Conservation (phyloP, 768 basidiomycete species). For the Asterophora lycoperdoides region DNA sequence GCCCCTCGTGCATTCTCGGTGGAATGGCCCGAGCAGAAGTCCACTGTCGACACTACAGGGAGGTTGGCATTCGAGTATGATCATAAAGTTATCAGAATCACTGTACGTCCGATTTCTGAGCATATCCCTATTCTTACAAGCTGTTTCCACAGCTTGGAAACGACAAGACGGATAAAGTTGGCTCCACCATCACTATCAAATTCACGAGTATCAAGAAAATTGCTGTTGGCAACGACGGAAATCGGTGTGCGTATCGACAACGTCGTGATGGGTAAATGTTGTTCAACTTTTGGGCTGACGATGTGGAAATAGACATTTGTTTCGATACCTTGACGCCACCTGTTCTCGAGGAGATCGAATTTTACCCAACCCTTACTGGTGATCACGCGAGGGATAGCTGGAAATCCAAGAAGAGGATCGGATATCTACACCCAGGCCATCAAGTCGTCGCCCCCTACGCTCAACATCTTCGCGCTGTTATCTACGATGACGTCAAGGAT, state of each 20-base stretch:
- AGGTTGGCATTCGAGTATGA: constrained; percentile 64
- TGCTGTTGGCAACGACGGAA: constrained; percentile 57
- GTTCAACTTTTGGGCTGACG: constrained; percentile 1
- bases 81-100: constrained; percentile 60
- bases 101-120: constrained; percentile 33
- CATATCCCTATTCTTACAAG: constrained; percentile 1
- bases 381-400: constrained; percentile 32
- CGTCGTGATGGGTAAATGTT: background rate
- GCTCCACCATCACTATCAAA: constrained; percentile 47
- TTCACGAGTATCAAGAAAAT: constrained; percentile 59
- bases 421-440: constrained; percentile 56
- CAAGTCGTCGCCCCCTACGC: constrained; percentile 62
- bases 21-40: constrained; percentile 64
- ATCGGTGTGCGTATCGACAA: constrained; percentile 49
- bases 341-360: constrained; percentile 53
- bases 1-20: constrained; percentile 56
- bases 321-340: constrained; percentile 68
- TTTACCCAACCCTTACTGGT: constrained; percentile 49
- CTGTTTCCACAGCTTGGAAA: constrained; percentile 54
- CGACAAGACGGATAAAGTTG: constrained; percentile 44
- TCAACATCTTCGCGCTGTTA: constrained; percentile 60
- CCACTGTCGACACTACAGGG: constrained; percentile 40
- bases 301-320: constrained; percentile 49
- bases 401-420: constrained; percentile 55
- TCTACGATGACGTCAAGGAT: no score